A percentile compares a stretch with the other conserved stretches of the same genome.
These are phyloP conservation scores for Porphyridium purpureum DNA, from an alignment of 23 red algal species.

Conservation along the genomic window DNA sequence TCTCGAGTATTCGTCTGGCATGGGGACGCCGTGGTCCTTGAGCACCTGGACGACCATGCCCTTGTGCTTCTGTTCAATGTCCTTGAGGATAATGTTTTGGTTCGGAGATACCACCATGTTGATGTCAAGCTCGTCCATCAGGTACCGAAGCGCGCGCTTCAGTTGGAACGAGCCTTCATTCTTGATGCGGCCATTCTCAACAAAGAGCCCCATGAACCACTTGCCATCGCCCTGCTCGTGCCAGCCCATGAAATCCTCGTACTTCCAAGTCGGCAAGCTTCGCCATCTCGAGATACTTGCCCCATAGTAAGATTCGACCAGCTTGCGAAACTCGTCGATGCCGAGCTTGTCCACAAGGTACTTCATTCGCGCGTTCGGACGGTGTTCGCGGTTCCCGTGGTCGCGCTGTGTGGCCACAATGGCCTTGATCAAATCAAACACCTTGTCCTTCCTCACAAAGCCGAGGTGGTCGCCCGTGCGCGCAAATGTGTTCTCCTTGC, in stretches of 20 bases:
- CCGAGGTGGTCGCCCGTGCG: conserved; percentile 84
- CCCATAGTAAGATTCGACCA: conserved; percentile 85
- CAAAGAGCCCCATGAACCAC: conserved; percentile 69
- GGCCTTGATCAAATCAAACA: conserved; percentile 77
- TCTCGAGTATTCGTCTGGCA: conserved; percentile 16
- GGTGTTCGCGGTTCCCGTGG: conserved; percentile 84
- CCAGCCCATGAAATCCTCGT: conserved; percentile 94
- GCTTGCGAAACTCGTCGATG: conserved; percentile 77
- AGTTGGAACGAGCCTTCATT: conserved; percentile 43
- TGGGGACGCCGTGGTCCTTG: conserved; percentile 42
- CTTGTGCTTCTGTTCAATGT: conserved; percentile 59
- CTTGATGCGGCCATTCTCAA: conserved; percentile 95
- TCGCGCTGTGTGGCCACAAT: conserved; percentile 95
- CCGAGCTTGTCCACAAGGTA: conserved; percentile 83
- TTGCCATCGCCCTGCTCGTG: conserved; percentile 90
- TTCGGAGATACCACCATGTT: conserved; percentile 72
- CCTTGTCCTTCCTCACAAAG: conserved; percentile 50
- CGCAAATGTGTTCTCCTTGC: conserved; percentile 88
- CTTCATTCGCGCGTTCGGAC: conserved; percentile 86
- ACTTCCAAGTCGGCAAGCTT: conserved; percentile 66
- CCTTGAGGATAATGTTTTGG: conserved; percentile 89
- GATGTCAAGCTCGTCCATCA: conserved; percentile 56
- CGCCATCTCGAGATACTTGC: conserved; percentile 7
- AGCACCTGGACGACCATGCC: conserved; percentile 50
- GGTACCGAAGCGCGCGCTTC: conserved; percentile 52